These are phyloP conservation scores for Carex littledalei DNA, from an alignment of 176 grass and related monocot genomes.

Conservation along the genomic window DNA sequence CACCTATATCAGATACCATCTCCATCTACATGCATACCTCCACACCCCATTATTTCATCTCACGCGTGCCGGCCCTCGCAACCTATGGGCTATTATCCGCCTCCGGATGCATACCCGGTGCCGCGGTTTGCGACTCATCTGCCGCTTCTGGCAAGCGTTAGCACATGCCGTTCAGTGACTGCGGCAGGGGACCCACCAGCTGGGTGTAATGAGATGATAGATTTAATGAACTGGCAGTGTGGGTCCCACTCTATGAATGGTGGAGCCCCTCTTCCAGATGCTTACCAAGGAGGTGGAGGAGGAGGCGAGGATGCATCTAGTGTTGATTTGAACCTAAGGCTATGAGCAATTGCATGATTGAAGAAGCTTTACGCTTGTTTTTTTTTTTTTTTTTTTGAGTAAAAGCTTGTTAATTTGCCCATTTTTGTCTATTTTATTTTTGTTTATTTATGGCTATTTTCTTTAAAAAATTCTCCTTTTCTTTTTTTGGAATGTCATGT, in stretches of 20 bases:
- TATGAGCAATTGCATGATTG: neutral
- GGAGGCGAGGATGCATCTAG: neutral
- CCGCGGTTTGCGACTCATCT: slow-evolving; percentile 29
- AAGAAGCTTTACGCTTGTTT: neutral
- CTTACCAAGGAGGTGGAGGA: slow-evolving; percentile 1
- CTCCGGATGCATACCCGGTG: neutral
- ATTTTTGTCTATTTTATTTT: slow-evolving; percentile 12
- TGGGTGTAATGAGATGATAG: slow-evolving; percentile 30
- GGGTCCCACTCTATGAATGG: slow-evolving; percentile 15
- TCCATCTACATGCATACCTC: slow-evolving; percentile 15
- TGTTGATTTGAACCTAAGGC: slow-evolving; percentile 19
- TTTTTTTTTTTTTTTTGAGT: neutral
- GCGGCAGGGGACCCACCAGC: slow-evolving; percentile 20
- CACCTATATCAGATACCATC: slow-evolving; percentile 42
- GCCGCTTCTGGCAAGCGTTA: slow-evolving; percentile 15
- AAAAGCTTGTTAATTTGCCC: neutral
- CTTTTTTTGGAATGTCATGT: slow-evolving; percentile 9
- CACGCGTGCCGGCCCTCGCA: slow-evolving; percentile 33
- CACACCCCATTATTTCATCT: slow-evolving; percentile 22
- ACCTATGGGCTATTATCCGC: neutral
- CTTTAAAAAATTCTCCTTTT: neutral
- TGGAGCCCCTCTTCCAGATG: neutral
- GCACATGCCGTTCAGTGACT: slow-evolving; percentile 22
- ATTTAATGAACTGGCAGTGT: slow-evolving; percentile 41
- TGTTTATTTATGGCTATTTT: slow-evolving; percentile 13